Evolutionary conservation across 1,284 basidiomycete genomes (phyloP).

Genomic region (Apiotrichum sp.): DNA sequence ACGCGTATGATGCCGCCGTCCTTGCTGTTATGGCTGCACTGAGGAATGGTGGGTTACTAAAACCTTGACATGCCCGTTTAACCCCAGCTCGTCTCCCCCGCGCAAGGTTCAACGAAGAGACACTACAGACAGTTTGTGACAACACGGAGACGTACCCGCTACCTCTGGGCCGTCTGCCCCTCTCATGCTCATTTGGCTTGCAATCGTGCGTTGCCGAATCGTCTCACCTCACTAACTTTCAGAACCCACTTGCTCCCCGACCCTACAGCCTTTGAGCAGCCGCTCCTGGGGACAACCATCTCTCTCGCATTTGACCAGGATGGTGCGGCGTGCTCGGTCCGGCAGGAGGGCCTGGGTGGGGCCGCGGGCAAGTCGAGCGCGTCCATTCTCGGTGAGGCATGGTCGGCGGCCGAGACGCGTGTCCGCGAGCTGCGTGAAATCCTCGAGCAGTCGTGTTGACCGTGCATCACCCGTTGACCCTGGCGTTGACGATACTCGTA

Average conservation of each 20-base stretch:
- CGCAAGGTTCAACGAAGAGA: slow-evolving; percentile 66
- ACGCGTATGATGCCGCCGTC: slow-evolving; percentile 83
- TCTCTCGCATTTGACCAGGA: slow-evolving; percentile 60
- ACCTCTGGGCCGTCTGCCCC: slow-evolving; percentile 52
- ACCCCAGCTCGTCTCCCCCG: slow-evolving; percentile 63
- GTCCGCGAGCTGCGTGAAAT: slow-evolving; percentile 24
- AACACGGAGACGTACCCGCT: slow-evolving; percentile 50
- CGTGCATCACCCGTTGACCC: background rate
- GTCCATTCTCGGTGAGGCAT: slow-evolving; percentile 33
- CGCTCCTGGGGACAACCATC: slow-evolving; percentile 65
- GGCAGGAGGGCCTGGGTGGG: slow-evolving; percentile 58
- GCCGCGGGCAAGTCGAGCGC: slow-evolving; percentile 43
- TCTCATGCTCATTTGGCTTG: slow-evolving; percentile 73
- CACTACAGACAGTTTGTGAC: slow-evolving; percentile 61
- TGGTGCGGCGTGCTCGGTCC: slow-evolving; percentile 49
- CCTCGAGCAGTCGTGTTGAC: slow-evolving; percentile 3
- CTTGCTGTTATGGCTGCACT: slow-evolving; percentile 82
- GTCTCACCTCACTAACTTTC: slow-evolving; percentile 1
- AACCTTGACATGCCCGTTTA: background rate
- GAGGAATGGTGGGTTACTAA: slow-evolving; percentile 61
- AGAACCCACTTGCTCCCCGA: slow-evolving; percentile 65
- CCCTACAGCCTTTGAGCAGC: slow-evolving; percentile 83
- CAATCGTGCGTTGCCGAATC: slow-evolving; percentile 55
- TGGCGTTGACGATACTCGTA: background rate
- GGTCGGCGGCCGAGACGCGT: slow-evolving; percentile 33